phyloP scores from a whole-genome alignment of 768 basidiomycete genomes.

The Boletus speciosus region DNA sequence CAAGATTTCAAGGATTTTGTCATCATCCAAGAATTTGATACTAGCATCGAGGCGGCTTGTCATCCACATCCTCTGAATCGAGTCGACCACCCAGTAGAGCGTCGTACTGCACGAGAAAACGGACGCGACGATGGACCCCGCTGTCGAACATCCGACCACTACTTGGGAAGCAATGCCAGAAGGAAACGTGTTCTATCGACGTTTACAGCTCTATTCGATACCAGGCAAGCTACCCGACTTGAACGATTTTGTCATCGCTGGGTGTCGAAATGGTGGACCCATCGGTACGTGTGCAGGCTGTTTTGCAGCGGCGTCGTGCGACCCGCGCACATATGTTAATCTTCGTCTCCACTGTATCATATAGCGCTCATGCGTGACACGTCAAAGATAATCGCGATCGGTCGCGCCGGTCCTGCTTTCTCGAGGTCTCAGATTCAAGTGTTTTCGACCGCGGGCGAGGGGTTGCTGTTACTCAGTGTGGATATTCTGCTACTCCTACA shows the following conservation, averaged over 20 bases:
- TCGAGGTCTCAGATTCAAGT: constrained; percentile 83
- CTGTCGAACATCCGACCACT: constrained; percentile 69
- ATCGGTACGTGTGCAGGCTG: constrained; percentile 53
- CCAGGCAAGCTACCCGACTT: constrained; percentile 76
- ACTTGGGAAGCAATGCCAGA: constrained; percentile 92
- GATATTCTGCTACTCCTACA: constrained; percentile 34
- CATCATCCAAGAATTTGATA: neutral
- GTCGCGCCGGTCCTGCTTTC: constrained; percentile 51
- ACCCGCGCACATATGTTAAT: constrained; percentile 1
- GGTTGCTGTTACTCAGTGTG: constrained; percentile 67
- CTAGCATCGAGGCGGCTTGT: neutral
- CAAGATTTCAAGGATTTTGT: neutral
- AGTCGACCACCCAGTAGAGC: neutral
- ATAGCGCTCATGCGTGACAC: constrained; percentile 86
- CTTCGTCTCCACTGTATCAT: neutral
- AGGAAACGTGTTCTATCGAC: constrained; percentile 82
- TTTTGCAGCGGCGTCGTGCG: neutral
- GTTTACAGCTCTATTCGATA: constrained; percentile 80
- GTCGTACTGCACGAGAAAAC: neutral
- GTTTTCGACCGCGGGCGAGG: constrained; percentile 82
- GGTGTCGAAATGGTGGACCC: constrained; percentile 85
- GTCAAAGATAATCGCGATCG: constrained; percentile 72
- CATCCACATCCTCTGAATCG: neutral
- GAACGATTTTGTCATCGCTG: constrained; percentile 73
- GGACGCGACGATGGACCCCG: constrained; percentile 29